A percentile compares a stretch with the other conserved stretches of the same genome.
Evolutionary conservation across 2,329 filamentous ascomycete genomes (phyloP).

Genomic region (Colletotrichum theobromicola): DNA sequence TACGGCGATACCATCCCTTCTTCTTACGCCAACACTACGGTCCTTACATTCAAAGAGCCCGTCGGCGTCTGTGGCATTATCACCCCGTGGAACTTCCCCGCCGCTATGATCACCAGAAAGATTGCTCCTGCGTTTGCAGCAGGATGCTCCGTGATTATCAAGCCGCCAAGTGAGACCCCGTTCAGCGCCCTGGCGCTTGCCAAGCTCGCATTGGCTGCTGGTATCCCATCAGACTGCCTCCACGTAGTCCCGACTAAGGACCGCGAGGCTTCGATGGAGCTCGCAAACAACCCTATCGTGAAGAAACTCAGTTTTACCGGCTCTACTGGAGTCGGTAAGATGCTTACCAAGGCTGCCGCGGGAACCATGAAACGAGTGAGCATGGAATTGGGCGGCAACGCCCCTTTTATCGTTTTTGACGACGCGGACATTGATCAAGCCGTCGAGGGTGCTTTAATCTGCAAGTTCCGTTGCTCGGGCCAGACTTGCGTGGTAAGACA

Average conservation of each 20-base stretch:
- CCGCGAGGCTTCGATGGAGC: conserved; percentile 11
- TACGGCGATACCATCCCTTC: conserved; percentile 59
- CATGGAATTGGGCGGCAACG: conserved; percentile 77
- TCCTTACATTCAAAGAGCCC: conserved; percentile 69
- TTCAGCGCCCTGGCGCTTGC: conserved; percentile 71
- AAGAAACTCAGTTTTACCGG: conserved; percentile 79
- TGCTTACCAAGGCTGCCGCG: conserved; percentile 73
- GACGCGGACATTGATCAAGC: conserved; percentile 73
- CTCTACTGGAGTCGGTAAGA: conserved; percentile 48
- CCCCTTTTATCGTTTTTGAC: conserved; percentile 79
- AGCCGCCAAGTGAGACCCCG: conserved; percentile 74
- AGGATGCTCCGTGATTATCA: conserved; percentile 73
- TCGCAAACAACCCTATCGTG: conserved; percentile 44
- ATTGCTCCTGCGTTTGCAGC: conserved; percentile 63
- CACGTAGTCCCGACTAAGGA: conserved; percentile 33
- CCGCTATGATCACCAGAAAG: conserved; percentile 54
- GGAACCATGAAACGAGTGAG: conserved; percentile 75
- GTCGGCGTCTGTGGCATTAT: conserved; percentile 72
- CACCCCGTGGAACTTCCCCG: conserved; percentile 70
- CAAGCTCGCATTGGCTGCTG: conserved; percentile 68
- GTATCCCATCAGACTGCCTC: conserved; percentile 70
- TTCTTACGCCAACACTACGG: conserved; percentile 56
- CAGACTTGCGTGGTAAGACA: conserved; percentile 67
- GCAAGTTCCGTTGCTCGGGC: conserved; percentile 75
- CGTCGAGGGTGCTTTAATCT: conserved; percentile 68